These are phyloP conservation scores for Neckera pumila DNA, from an alignment of 225 moss, liverwort and hornwort species.

Conservation along the genomic window DNA sequence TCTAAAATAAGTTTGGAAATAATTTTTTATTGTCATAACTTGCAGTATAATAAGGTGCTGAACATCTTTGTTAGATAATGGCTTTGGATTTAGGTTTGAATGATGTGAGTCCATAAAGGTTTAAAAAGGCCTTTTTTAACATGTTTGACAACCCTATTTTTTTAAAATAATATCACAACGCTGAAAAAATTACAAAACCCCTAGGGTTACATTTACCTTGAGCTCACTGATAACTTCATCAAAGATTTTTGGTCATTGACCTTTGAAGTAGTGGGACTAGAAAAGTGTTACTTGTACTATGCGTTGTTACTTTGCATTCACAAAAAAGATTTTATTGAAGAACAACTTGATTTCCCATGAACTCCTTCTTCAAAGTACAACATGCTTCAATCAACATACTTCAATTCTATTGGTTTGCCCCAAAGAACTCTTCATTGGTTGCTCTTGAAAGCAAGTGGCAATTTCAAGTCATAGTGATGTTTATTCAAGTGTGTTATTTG, in stretches of 20 bases:
- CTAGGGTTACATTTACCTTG: neutral
- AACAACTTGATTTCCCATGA: neutral
- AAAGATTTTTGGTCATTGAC: neutral
- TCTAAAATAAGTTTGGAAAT: neutral
- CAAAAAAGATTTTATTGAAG: no score
- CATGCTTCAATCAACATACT: neutral
- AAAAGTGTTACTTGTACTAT: neutral
- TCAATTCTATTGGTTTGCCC: neutral
- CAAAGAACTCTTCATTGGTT: neutral
- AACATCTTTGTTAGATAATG: no score
- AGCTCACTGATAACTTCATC: neutral
- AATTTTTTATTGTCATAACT: no score
- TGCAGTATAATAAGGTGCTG: no score
- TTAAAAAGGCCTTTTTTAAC: no score
- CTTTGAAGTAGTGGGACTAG: neutral
- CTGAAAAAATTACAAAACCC: neutral
- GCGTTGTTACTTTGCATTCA: no score
- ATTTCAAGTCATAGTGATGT: neutral
- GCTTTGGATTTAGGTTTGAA: no score
- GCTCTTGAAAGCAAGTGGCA: neutral
- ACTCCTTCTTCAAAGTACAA: neutral
- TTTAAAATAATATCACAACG: neutral
- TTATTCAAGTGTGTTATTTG: neutral
- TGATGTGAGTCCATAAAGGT: no score
- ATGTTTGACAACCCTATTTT: no score